A percentile compares a stretch with the other conserved stretches of the same genome.
phyloP scores from a whole-genome alignment of 2,329 filamentous ascomycete species.

The Alternaria sp. region DNA sequence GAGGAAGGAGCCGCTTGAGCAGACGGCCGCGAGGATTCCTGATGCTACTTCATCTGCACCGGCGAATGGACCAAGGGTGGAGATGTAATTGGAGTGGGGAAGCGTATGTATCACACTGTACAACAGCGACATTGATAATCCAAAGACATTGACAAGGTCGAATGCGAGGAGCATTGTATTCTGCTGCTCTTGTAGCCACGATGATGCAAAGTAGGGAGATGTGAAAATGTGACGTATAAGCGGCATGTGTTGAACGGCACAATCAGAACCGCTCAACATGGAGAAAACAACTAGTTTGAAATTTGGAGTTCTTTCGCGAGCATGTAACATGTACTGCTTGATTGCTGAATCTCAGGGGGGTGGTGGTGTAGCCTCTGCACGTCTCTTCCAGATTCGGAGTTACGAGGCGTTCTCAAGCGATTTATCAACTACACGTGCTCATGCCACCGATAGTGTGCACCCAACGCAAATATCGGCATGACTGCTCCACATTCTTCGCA shows the following conservation, averaged over 20 bases:
- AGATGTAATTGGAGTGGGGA: conserved; percentile 16
- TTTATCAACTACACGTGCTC: not conserved
- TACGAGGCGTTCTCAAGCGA: no score
- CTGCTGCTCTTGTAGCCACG: no score
- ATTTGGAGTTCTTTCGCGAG: no score
- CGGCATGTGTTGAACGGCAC: no score
- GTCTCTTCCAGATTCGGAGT: fast-evolving
- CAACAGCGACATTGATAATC: not conserved
- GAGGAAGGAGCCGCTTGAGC: conserved; percentile 66
- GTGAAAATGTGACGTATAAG: no score
- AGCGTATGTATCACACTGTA: not conserved
- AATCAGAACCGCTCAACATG: no score
- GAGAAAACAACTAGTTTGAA: no score
- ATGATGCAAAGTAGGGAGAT: fast-evolving
- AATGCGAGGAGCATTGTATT: no score
- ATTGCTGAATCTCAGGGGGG: no score
- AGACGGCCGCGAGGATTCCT: conserved; percentile 74
- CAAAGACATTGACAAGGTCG: no score
- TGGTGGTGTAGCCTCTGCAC: no score
- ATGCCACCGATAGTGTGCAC: conserved; percentile 66
- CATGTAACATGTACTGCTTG: no score
- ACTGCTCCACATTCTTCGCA: conserved; percentile 63
- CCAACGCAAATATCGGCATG: conserved; percentile 67
- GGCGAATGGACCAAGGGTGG: conserved; percentile 16
- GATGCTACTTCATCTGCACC: conserved; percentile 31